Evolutionary conservation across 305 asterid genomes (phyloP).

Genomic region (Coffea humblotiana): DNA sequence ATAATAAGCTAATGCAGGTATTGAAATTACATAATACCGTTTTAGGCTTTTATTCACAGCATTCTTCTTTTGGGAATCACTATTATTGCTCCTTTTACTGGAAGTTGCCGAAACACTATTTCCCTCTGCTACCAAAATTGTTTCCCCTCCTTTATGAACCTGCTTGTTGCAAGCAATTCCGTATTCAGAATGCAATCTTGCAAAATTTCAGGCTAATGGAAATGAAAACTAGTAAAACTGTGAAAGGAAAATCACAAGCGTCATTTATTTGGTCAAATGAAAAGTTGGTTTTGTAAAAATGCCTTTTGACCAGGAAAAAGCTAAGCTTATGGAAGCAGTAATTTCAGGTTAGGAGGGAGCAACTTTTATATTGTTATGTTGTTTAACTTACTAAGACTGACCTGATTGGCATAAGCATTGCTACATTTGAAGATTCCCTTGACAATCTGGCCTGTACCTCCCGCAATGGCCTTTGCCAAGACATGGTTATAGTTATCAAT

Average conservation of each 20-base stretch:
- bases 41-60: conserved; percentile 56
- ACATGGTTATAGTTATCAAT: conserved; percentile 61
- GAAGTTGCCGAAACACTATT: conserved; percentile 19
- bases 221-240: not conserved
- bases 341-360: not conserved
- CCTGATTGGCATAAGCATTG: conserved; percentile 77
- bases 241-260: not conserved
- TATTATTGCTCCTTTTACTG: conserved; percentile 19
- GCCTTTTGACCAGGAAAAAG: not conserved
- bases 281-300: not conserved
- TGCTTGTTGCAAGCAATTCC: conserved; percentile 15
- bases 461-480: conserved; percentile 79
- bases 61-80: conserved; percentile 34
- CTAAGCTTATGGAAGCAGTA: not conserved
- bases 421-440: conserved; percentile 72
- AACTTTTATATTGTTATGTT: not conserved
- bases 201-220: not conserved
- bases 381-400: conserved; percentile 8
- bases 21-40: conserved; percentile 39
- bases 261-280: not conserved
- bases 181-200: not conserved
- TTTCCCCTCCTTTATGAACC: conserved; percentile 81
- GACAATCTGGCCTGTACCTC: conserved; percentile 78
- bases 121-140: conserved; percentile 44
- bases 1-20: not conserved